Conservation (phyloP, 306 rosid species). For the Pyrus pyrifolia region DNA sequence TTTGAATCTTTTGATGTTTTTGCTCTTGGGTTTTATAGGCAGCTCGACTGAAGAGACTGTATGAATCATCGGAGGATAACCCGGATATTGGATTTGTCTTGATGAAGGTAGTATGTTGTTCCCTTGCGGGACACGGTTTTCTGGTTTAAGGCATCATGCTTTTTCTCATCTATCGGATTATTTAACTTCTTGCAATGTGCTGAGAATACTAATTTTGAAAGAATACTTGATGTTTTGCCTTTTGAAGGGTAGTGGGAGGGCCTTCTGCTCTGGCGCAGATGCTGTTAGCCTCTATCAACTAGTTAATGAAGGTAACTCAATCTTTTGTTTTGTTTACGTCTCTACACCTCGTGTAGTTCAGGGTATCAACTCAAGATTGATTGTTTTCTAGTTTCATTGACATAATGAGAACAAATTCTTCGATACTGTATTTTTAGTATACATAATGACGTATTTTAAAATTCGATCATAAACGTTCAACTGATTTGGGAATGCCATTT, state of each 20-base stretch:
- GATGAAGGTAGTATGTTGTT: conserved; percentile 59
- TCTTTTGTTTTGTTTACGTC: neutral
- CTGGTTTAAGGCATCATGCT: neutral
- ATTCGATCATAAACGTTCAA: neutral
- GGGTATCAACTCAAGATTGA: neutral
- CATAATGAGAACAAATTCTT: neutral
- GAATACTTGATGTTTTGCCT: conserved; percentile 11
- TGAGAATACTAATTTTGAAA: neutral
- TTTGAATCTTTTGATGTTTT: neutral
- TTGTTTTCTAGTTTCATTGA: neutral
- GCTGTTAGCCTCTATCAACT: conserved; percentile 61
- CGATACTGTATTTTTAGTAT: neutral
- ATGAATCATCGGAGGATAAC: conserved; percentile 95
- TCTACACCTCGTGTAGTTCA: neutral
- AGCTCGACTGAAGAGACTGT: conserved; percentile 69
- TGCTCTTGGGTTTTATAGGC: conserved; percentile 38
- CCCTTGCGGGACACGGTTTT: neutral
- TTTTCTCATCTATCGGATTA: neutral
- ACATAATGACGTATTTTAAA: neutral
- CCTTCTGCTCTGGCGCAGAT: conserved; percentile 87
- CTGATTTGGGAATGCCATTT: neutral
- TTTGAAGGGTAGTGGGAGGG: conserved; percentile 85
- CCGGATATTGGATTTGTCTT: conserved; percentile 78
- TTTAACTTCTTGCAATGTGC: neutral
- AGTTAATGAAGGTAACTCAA: conserved; percentile 54